phyloP scores from a whole-genome alignment of 768 basidiomycete species.

The Punctularia strigosozonata region DNA sequence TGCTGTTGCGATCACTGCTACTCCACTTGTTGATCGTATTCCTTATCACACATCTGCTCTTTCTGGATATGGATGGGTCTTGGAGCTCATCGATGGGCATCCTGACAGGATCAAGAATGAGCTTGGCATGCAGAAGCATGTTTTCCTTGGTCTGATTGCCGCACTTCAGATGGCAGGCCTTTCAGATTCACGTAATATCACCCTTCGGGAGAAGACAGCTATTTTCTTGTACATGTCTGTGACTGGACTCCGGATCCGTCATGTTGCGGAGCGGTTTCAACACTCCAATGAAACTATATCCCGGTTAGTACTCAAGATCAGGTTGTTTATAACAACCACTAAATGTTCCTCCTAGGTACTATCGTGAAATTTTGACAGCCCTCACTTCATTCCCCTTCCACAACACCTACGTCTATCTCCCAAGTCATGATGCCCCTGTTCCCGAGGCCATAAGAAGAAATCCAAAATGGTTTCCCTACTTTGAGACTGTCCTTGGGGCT shows the following conservation, averaged over 20 bases:
- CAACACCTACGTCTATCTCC: conserved; percentile 11
- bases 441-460: conserved; percentile 16
- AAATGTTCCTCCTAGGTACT: conserved; percentile 13
- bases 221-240: conserved; percentile 18
- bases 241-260: conserved; percentile 11
- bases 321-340: conserved; percentile 1
- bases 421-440: conserved; percentile 6
- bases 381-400: conserved; percentile 18
- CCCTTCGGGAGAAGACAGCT: conserved; percentile 9
- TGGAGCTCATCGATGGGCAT: conserved; percentile 5
- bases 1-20: not conserved
- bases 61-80: conserved; percentile 4
- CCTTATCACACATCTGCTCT: conserved; percentile 5
- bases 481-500: conserved; percentile 17
- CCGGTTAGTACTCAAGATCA: no score
- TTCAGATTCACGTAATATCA: conserved; percentile 1
- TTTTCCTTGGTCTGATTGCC: conserved; percentile 3
- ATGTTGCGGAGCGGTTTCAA: conserved; percentile 18
- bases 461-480: conserved; percentile 22
- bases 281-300: conserved; percentile 10
- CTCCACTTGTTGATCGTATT: not conserved
- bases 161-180: conserved; percentile 3
- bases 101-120: conserved; percentile 2
- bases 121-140: conserved; percentile 2
- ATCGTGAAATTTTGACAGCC: conserved; percentile 13